Base-by-base conservation (phyloP, 495 filamentous ascomycete species). In the Aspergillus campestris region DNA sequence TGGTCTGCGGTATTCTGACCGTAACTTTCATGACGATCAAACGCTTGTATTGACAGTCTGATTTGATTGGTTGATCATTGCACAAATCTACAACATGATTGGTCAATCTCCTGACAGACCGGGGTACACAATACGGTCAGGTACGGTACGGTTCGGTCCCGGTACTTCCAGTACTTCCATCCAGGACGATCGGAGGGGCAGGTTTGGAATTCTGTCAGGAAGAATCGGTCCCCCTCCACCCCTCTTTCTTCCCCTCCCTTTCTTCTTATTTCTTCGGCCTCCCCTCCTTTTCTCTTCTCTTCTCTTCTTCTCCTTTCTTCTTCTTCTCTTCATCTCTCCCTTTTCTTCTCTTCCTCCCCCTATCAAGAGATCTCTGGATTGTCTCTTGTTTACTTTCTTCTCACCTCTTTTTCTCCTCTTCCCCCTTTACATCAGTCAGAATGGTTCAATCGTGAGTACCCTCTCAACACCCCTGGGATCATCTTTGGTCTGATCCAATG, bases 371-470 rank as follows among this genome's bases (percentile, higher is more conserved):
- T 55, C 42, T 52, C 34, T 45, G 45, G 40, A 48, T 49, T 47
- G 47, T 54, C 38, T 45, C 44, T 31, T 18, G 18, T n/a, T 15
- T 44, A 24, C 41, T 31, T 52, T 45, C 50, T 43, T 53, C 39
- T 49, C 18, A 40, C 45, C 37, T 42, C 38, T 42, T 39, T 48
- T 48, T 47, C 44, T 51, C 38, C 45, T 34, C 44, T 48, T 47
- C n/a, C 38, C 41, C 30, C 3, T 50, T 38, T 44, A 43, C 40
- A 64, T 50, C 64, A 56, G 53, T 68, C 75, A 86, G 73, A 60
- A 89, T 89, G 84, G 84, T 88, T 75, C 81, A 86, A 75, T 89
- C 83, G 82, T 80, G 65, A 64, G 76, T n/a, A n/a, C n/a, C n/a
- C n/a, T n/a, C n/a, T n/a, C n/a, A n/a, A n/a, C n/a, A n/a, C n/a